A percentile compares a stretch with the other conserved stretches of the same genome.
Evolutionary conservation across 2,329 filamentous ascomycete species (phyloP).

Genomic region (Akanthomyces dipterigenus): DNA sequence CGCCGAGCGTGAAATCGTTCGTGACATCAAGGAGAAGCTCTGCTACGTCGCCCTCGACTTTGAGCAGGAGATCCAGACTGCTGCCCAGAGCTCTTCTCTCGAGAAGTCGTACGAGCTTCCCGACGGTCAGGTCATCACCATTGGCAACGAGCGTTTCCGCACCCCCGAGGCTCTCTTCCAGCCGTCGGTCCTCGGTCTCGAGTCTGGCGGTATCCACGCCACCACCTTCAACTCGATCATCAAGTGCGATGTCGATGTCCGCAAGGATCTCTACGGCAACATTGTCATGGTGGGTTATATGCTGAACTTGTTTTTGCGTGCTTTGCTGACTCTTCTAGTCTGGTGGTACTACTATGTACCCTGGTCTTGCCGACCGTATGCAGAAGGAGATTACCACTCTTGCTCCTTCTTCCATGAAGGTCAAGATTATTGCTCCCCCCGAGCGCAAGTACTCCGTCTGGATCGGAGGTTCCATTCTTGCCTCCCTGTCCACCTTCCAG

Average conservation of each 20-base stretch:
- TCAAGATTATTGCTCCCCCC: constrained; percentile 99
- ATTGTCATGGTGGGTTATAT: constrained; percentile 89
- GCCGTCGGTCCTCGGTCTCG: constrained; percentile 95
- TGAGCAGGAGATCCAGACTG: constrained; percentile 99
- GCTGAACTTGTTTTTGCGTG: not conserved
- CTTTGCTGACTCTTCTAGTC: constrained; percentile 56
- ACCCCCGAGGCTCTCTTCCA: constrained; percentile 99
- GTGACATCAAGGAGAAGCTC: constrained; percentile 99
- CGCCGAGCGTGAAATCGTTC: constrained; percentile 99
- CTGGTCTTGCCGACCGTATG: constrained; percentile 99
- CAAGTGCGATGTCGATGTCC: constrained; percentile 99
- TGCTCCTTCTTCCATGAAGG: constrained; percentile 99
- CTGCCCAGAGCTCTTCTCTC: constrained; percentile 94
- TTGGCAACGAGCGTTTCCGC: constrained; percentile 99
- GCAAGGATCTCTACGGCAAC: constrained; percentile 99
- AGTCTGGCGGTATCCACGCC: constrained; percentile 98
- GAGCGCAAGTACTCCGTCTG: constrained; percentile 99
- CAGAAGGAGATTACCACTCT: constrained; percentile 99
- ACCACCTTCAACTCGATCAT: constrained; percentile 99
- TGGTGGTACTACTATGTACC: constrained; percentile 99
- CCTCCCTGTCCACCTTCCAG: constrained; percentile 99
- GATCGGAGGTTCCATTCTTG: constrained; percentile 99
- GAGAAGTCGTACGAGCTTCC: constrained; percentile 99
- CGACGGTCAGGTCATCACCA: constrained; percentile 99
- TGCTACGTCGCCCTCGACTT: constrained; percentile 99